Evolutionary conservation across 164 flowering plant species (phyloP).

Genomic region (grape (Vitis vinifera)): ASM3070453v1 NC_081815.1:7542501-7543000

Average conservation of each 20-base stretch:
- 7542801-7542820: not conserved
- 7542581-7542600: constrained; percentile 95
- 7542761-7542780: not conserved
- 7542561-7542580: constrained; percentile 90
- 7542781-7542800: not conserved
- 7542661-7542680: constrained; percentile 83
- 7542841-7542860: too few species aligned
- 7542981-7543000: too few species aligned
- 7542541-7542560: constrained; percentile 21
- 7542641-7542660: constrained; percentile 85
- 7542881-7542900: too few species aligned
- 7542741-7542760: not conserved
- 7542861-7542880: too few species aligned
- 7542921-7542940: too few species aligned
- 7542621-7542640: constrained; percentile 85
- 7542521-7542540: not conserved
- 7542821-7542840: not conserved
- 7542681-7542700: constrained; percentile 70
- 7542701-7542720: constrained; percentile 1
- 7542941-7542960: not conserved
- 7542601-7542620: constrained; percentile 88
- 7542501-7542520: not conserved
- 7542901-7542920: too few species aligned
- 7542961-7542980: too few species aligned
- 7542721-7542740: not conserved